These are phyloP conservation scores for Cutaneotrichosporon curvatum DNA, from an alignment of 1,284 basidiomycete species.

Conservation along the genomic window DNA sequence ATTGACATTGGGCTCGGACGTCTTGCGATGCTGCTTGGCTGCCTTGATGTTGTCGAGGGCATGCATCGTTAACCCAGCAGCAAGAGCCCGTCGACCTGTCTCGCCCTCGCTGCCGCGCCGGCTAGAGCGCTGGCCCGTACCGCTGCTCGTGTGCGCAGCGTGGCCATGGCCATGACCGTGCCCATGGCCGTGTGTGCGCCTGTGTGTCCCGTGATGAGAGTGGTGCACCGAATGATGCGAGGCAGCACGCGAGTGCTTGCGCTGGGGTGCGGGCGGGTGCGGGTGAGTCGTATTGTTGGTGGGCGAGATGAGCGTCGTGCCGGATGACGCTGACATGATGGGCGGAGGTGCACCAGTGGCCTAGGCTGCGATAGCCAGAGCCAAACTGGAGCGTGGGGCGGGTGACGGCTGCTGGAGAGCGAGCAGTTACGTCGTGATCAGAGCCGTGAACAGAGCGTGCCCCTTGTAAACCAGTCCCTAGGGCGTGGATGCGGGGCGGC, in stretches of 20 bases:
- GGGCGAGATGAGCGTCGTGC: constrained; percentile 38
- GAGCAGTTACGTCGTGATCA: no score
- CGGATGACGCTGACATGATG: constrained; percentile 34
- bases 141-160: constrained; percentile 9
- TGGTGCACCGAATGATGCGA: not conserved
- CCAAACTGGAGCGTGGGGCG: not conserved
- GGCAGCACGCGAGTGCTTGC: constrained; percentile 3
- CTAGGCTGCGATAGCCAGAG: not conserved
- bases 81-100: constrained; percentile 30
- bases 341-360: not conserved
- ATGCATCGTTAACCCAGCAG: constrained; percentile 38
- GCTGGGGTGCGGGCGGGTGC: not conserved
- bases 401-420: not conserved
- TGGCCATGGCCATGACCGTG: constrained; percentile 9
- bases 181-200: constrained; percentile 9
- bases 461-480: no score
- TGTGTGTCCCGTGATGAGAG: not conserved
- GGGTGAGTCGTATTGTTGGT: constrained; percentile 1
- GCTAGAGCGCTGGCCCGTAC: constrained; percentile 10
- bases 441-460: no score
- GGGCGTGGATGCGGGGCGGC: no score
- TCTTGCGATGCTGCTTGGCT: constrained; percentile 21
- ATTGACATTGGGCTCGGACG: constrained; percentile 3
- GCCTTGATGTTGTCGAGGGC: constrained; percentile 18
- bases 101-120: constrained; percentile 31